These are phyloP conservation scores for Biscogniauxia mediterranea DNA, from an alignment of 2,329 filamentous ascomycete species.

Conservation along the genomic window DNA sequence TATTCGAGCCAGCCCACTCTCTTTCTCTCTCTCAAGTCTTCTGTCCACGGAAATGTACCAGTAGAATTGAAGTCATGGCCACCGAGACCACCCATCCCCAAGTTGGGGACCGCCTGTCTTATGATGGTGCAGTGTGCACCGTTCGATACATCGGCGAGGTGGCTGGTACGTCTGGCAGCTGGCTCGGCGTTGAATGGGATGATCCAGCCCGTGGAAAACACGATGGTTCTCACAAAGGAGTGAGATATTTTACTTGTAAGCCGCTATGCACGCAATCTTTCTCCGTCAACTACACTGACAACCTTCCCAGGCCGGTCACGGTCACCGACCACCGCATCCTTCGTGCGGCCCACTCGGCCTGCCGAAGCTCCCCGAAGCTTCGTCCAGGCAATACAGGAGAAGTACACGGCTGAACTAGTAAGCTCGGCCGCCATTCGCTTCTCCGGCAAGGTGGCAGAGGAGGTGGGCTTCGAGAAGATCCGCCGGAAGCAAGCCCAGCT, in stretches of 20 bases:
- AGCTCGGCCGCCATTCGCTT: conserved; percentile 55
- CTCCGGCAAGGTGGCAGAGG: conserved; percentile 84
- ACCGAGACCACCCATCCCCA: conserved; percentile 33
- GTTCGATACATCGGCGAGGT: conserved; percentile 80
- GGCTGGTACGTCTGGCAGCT: conserved; percentile 70
- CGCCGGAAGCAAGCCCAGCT: conserved; percentile 74
- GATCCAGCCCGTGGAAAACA: conserved; percentile 85
- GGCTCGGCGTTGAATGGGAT: conserved; percentile 98
- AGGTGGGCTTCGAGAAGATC: conserved; percentile 95
- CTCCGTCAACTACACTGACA: background rate
- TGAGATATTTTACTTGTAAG: conserved; percentile 80
- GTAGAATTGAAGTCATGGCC: background rate
- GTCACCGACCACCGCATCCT: conserved; percentile 74
- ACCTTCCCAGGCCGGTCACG: conserved; percentile 52
- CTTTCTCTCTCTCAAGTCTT: background rate
- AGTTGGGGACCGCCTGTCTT: conserved; percentile 76
- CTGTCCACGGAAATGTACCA: background rate
- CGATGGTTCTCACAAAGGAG: conserved; percentile 76
- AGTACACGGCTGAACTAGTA: conserved; percentile 69
- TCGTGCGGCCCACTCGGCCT: conserved; percentile 75
- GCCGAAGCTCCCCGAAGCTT: conserved; percentile 70
- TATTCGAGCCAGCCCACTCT: background rate
- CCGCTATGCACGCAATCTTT: background rate
- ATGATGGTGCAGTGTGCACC: conserved; percentile 75
- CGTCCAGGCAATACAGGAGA: conserved; percentile 74